These are phyloP conservation scores for Wickerhamomyces queroliae DNA, from an alignment of 805 yeast species.

Conservation along the genomic window DNA sequence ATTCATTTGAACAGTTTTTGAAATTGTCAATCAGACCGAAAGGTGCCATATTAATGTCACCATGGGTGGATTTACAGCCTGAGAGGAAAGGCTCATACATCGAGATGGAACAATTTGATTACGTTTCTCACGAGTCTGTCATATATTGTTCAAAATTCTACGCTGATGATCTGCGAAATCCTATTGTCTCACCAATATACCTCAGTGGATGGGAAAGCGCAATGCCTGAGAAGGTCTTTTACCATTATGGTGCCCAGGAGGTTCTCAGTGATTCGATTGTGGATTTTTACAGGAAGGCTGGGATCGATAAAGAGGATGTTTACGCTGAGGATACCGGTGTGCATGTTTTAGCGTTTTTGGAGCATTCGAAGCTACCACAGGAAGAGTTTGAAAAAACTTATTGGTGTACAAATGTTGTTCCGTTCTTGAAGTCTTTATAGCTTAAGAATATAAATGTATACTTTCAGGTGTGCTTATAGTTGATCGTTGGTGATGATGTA, in stretches of 20 bases:
- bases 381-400: not conserved
- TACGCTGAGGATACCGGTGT: not conserved
- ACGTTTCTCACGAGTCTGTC: not conserved
- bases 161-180: not conserved
- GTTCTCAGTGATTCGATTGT: no score
- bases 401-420: no score
- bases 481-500: no score
- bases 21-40: not conserved
- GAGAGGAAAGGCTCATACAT: not conserved
- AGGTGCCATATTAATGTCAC: not conserved
- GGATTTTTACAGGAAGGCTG: not conserved
- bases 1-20: not conserved
- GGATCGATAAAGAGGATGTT: not conserved
- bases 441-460: no score
- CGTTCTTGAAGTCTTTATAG: no score
- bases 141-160: not conserved
- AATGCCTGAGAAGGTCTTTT: not conserved
- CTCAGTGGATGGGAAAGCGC: not conserved
- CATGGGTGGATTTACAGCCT: not conserved
- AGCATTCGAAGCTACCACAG: not conserved
- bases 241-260: not conserved
- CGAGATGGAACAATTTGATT: slow-evolving; percentile 1
- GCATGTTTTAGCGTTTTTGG: not conserved
- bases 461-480: no score
- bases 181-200: not conserved